Evolutionary conservation across 768 basidiomycete genomes (phyloP).

Genomic region (Hygrocybe punicea): DNA sequence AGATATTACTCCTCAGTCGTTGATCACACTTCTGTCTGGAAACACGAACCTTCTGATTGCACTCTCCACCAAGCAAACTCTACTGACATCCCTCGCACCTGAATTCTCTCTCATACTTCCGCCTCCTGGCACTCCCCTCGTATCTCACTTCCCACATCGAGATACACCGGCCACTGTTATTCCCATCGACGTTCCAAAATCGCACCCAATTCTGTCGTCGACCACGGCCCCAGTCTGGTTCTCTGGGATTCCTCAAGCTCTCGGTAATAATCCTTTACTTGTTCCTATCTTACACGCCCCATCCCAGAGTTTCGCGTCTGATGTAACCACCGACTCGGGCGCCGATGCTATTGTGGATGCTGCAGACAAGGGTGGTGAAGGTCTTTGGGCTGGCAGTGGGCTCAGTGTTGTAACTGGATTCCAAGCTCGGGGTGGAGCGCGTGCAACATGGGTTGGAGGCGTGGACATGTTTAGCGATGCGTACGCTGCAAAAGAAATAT

Average conservation of each 20-base stretch:
- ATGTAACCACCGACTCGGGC: slow-evolving; percentile 56
- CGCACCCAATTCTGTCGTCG: slow-evolving; percentile 45
- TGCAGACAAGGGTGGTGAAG: slow-evolving; percentile 70
- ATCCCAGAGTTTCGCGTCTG: slow-evolving; percentile 69
- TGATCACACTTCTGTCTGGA: slow-evolving; percentile 65
- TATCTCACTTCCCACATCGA: slow-evolving; percentile 83
- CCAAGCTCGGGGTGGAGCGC: slow-evolving; percentile 75
- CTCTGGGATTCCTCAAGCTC: slow-evolving; percentile 63
- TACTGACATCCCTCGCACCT: slow-evolving; percentile 72
- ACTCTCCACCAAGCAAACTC: slow-evolving; percentile 70
- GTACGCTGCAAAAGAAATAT: slow-evolving; percentile 60
- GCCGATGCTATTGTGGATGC: slow-evolving; percentile 68
- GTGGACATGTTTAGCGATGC: slow-evolving; percentile 77
- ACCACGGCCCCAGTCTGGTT: slow-evolving; percentile 66
- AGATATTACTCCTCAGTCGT: slow-evolving; percentile 78
- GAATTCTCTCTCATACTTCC: slow-evolving; percentile 92
- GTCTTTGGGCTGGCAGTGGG: slow-evolving; percentile 76
- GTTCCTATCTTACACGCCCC: slow-evolving; percentile 81
- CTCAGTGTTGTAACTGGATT: slow-evolving; percentile 83
- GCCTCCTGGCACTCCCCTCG: slow-evolving; percentile 74
- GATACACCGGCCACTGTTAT: slow-evolving; percentile 61
- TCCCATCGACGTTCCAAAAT: slow-evolving; percentile 53
- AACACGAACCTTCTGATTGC: slow-evolving; percentile 82
- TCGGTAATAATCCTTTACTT: slow-evolving; percentile 71
- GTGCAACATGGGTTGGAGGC: slow-evolving; percentile 80